phyloP scores from a whole-genome alignment of 805 yeast species.

The Saccharomycopsis guyanensis region DNA sequence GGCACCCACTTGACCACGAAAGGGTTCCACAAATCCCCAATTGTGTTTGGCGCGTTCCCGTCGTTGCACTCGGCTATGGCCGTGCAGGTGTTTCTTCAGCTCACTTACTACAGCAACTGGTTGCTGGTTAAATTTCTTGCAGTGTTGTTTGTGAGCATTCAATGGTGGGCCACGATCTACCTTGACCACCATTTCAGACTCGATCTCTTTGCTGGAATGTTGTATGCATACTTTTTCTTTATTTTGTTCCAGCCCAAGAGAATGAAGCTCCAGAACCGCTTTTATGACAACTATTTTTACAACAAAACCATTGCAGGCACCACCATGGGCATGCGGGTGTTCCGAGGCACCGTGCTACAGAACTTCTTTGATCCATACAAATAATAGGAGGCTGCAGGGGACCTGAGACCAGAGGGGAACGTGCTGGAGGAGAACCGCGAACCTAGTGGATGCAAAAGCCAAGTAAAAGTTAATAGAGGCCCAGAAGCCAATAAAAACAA shows the following conservation, averaged over 20 bases:
- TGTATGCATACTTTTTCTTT: constrained; percentile 42
- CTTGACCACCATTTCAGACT: constrained; percentile 66
- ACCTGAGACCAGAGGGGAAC: neutral
- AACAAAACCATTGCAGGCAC: constrained; percentile 50
- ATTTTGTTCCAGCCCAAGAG: constrained; percentile 29
- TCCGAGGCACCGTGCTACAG: constrained; percentile 39
- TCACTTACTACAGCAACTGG: constrained; percentile 15
- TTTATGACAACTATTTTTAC: constrained; percentile 28
- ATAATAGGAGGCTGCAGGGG: neutral
- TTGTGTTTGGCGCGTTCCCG: constrained; percentile 61
- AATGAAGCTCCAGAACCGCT: constrained; percentile 28
- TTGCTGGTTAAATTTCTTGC: constrained; percentile 27
- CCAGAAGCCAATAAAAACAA: too few species aligned
- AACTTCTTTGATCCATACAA: constrained; percentile 46
- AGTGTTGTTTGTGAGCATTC: constrained; percentile 40
- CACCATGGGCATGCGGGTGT: constrained; percentile 66
- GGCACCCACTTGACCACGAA: constrained; percentile 53
- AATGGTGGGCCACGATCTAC: constrained; percentile 74
- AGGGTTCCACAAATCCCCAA: constrained; percentile 61
- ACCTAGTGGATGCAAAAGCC: neutral
- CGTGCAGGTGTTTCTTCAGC: constrained; percentile 32
- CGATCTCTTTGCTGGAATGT: constrained; percentile 49
- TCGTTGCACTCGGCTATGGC: constrained; percentile 65
- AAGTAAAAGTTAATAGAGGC: too few species aligned
- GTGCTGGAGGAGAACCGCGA: neutral